Base-by-base conservation (phyloP, 805 yeast species). In the Lipomyces orientalis region DNA sequence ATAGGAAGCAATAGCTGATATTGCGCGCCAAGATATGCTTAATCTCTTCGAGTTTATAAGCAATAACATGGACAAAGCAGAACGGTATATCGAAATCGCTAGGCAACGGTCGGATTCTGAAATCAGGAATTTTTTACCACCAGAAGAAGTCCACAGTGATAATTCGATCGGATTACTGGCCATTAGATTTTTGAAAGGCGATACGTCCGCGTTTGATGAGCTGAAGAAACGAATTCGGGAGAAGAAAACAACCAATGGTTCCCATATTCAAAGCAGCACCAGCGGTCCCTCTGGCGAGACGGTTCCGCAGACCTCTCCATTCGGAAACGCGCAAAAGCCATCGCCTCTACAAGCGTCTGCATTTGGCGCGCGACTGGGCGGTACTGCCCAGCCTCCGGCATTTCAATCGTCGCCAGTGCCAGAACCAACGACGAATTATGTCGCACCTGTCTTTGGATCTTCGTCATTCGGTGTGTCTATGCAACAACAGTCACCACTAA, bases 131-230 rank as follows among this genome's bases (percentile, higher is more conserved):
- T 65, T 56, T 54, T 33, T 65, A n/a, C 68, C 68, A 2, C 58
- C 58, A n/a, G 57, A 65, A 22, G 46, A 46, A 35, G 31, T 65
- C 33, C 58, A 61, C 14, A 51, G 57, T 19, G 34, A 46, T 10
- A 60, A 65, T 43, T 29, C 61, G n/a, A 55, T 60, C 19, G 69
- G 67, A 6, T 25, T 33, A 8, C 55, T 66, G 29, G 66, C 69
- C 16, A 58, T 63, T 14, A 34, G 56, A 33, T 59, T 34, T 22
- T 35, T 66, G 19, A 55, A 63, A 58, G 69, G 69, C n/a, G 62
- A 65, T 31, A 33, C 35, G 16, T 19, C 52, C 43, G 68, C 56
- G n/a, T 12, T n/a, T n/a, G 55, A 51, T 4, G 35, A 52, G 31
- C 22, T 65, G 22, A 31, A 34, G 34, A 22, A 52, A 16, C n/a